Base-by-base conservation (phyloP, 2,329 filamentous ascomycete species). In the Achaetomium macrosporum region DNA sequence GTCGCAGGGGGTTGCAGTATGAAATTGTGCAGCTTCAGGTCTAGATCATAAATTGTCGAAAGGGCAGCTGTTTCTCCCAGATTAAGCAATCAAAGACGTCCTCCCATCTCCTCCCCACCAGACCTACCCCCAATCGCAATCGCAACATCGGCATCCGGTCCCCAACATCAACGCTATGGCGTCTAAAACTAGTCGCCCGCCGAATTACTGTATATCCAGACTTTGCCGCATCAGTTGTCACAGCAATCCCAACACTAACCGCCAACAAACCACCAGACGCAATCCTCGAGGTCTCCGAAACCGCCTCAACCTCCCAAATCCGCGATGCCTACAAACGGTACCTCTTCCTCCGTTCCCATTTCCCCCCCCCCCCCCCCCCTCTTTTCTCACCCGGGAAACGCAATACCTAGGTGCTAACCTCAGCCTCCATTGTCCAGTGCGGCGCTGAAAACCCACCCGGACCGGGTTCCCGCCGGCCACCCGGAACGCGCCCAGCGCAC, bases 311-410 rank as follows among this genome's bases (percentile, higher is more conserved):
- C 54, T 83, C 90, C 64, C 87, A 97, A 68, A 85, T 99, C 66
- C 87, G 92, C 63, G 87, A 89, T 76, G 93, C 91, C 47, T 99
- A 97, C 77, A 99, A 99, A 69, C 86, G 87, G 86, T 88, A 65
- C 48, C 67, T 13, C 33, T 42, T n/a, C n/a, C n/a, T n/a, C n/a
- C n/a, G n/a, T n/a, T n/a, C n/a, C n/a, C n/a, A n/a, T n/a, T n/a
- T n/a, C n/a, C n/a, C n/a, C n/a, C n/a, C n/a, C n/a, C n/a, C n/a
- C 36, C 35, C 39, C 47, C 11, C 11, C 2, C 31, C 45, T 12
- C 13, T 15, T 7, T 19, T 45, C 36, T 5, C 15, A 15, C 33
- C 50, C 60, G 65, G 12, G n/a, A 57, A 65, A 45, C 37, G 11
- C 29, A 13, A 17, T 16, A 12, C 41, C 36, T 29, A 13, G n/a